Percentiles rank a stretch among this genome's conserved stretches.
Conservation (phyloP, 148 eudicot genomes). For the Diospyros kaki region DNA sequence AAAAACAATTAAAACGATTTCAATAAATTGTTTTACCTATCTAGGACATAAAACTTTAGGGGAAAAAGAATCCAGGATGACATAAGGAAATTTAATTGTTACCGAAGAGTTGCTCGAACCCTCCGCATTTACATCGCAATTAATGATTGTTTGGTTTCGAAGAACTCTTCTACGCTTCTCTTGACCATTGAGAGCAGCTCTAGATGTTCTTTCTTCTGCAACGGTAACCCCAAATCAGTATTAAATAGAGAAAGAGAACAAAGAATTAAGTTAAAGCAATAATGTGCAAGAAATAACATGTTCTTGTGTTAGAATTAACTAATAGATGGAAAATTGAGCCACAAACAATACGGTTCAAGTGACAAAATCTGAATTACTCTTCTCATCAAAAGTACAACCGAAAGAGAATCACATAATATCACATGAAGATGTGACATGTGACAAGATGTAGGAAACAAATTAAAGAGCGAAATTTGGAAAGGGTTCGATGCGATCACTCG, state of each 20-base stretch:
- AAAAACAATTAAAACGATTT: background rate
- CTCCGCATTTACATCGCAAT: conserved; percentile 47
- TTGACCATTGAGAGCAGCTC: conserved; percentile 20
- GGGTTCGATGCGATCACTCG: no score
- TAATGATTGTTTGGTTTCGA: conserved; percentile 39
- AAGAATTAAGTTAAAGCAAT: background rate
- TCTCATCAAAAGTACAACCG: background rate
- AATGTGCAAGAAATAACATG: background rate
- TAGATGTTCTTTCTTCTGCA: conserved; percentile 35
- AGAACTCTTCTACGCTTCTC: conserved; percentile 47
- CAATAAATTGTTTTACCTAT: background rate
- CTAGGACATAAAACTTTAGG: background rate
- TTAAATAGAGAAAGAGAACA: background rate
- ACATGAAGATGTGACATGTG: background rate
- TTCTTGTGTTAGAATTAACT: background rate
- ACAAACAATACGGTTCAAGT: background rate
- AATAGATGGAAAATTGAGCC: background rate
- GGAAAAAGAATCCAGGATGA: background rate
- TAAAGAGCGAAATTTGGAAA: no score
- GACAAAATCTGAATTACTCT: background rate
- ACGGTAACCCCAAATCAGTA: conserved; percentile 9
- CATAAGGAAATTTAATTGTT: conserved; percentile 12
- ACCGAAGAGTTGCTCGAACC: conserved; percentile 39
- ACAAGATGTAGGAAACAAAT: no score
- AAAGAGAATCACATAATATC: background rate